Conservation (phyloP, 139 green algal genomes). For the Mesotaenium endlicherianum region DNA sequence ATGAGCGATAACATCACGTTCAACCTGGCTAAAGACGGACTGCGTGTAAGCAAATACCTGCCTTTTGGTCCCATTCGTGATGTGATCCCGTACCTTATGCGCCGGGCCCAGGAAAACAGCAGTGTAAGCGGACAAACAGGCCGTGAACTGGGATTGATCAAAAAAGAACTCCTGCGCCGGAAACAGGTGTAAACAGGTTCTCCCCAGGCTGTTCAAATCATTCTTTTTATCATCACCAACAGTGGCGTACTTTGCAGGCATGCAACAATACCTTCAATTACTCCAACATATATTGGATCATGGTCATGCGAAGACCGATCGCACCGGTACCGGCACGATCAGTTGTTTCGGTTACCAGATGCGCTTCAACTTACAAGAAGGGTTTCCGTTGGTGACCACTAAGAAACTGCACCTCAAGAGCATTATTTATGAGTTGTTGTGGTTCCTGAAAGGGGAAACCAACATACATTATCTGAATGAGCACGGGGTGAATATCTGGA, state of each 20-base stretch:
- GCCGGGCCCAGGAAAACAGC: conserved; percentile 43
- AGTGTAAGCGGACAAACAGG: conserved; percentile 31
- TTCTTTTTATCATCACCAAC: too few relatives aligned
- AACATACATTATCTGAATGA: background rate
- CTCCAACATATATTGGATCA: background rate
- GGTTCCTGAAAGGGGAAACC: background rate
- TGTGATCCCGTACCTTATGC: conserved; percentile 43
- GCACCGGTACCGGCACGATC: background rate
- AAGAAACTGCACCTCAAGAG: background rate
- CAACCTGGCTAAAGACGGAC: too few relatives aligned
- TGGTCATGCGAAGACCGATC: background rate
- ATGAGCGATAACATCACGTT: too few relatives aligned
- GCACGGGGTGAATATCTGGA: background rate
- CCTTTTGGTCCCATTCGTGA: conserved; percentile 16
- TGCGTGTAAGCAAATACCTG: conserved; percentile 43
- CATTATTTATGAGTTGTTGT: background rate
- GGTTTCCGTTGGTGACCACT: background rate
- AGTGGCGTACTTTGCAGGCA: too few relatives aligned
- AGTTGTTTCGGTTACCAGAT: background rate
- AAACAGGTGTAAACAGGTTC: too few relatives aligned
- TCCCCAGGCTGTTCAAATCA: too few relatives aligned
- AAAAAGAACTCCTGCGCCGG: too few relatives aligned
- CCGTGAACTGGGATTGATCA: too few relatives aligned
- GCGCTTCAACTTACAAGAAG: background rate
- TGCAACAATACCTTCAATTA: background rate